Percentiles rank a stretch among this genome's conserved stretches.
Conservation (phyloP, 148 eudicot genomes). For the Vaccinium darrowii region DNA sequence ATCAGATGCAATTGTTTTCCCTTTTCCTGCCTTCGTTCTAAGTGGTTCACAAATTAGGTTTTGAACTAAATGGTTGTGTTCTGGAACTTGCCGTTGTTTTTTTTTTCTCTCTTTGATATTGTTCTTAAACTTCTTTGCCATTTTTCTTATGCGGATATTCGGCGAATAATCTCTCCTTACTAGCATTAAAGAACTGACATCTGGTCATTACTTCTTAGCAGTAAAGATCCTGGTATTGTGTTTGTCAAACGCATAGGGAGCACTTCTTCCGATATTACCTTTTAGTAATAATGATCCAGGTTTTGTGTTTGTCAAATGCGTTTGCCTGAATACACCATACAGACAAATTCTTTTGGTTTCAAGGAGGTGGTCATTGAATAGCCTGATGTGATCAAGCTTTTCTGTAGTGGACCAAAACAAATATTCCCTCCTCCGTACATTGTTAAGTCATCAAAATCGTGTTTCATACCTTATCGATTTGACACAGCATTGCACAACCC, state of each 20-base stretch:
- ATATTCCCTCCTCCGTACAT: background rate
- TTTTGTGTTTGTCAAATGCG: too few relatives aligned
- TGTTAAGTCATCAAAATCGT: background rate
- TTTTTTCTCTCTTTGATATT: background rate
- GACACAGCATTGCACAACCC: background rate
- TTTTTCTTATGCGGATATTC: background rate
- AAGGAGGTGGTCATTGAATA: background rate
- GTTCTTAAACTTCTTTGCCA: background rate
- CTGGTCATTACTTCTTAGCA: background rate
- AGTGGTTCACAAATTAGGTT: background rate
- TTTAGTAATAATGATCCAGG: too few relatives aligned
- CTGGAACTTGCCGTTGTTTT: background rate
- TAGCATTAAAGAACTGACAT: background rate
- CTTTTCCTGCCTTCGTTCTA: background rate
- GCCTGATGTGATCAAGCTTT: background rate
- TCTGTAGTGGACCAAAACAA: background rate
- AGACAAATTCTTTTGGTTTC: background rate
- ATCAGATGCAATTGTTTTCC: background rate
- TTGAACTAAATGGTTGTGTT: too few relatives aligned
- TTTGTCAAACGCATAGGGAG: slow-evolving; percentile 2
- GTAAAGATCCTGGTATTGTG: background rate
- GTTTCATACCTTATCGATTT: background rate
- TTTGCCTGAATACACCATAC: background rate
- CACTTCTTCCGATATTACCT: background rate
- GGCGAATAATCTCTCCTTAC: background rate